Percentiles rank a stretch among this genome's conserved stretches.
Conservation (phyloP, 208 protist genomes). For the Trypanosoma brucei region DNA sequence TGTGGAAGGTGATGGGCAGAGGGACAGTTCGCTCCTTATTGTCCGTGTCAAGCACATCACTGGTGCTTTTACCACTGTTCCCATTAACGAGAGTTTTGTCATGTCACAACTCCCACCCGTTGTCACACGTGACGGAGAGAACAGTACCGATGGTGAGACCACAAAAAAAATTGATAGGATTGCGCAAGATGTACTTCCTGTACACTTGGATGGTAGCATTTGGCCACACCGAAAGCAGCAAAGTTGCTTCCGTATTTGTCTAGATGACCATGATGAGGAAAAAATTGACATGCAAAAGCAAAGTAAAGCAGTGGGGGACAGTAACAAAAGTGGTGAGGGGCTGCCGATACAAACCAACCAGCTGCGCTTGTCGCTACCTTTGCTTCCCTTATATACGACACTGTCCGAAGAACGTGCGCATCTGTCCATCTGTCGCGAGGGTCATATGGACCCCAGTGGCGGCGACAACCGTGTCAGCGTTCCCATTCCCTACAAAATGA, state of each 20-base stretch:
- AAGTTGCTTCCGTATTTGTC: constrained; percentile 26
- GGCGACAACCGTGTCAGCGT: constrained; percentile 13
- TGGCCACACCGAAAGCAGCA: not conserved
- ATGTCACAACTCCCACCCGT: constrained; percentile 18
- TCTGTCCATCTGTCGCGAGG: constrained; percentile 46
- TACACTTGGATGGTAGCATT: constrained; percentile 21
- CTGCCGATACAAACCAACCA: constrained; percentile 3
- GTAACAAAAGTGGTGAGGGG: not conserved
- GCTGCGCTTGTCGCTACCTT: constrained; percentile 23
- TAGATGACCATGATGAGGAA: constrained; percentile 5
- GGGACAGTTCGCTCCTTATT: not conserved
- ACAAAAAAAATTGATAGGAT: not conserved
- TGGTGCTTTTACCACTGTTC: constrained; percentile 15
- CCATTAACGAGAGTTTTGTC: constrained; percentile 17
- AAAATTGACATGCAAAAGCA: not conserved
- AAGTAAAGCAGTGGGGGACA: not conserved
- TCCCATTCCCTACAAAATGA: constrained; percentile 26
- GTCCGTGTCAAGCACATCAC: constrained; percentile 8
- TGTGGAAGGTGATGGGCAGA: not conserved
- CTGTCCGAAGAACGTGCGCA: constrained; percentile 17
- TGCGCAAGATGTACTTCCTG: not conserved
- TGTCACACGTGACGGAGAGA: constrained; percentile 5
- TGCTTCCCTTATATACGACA: constrained; percentile 56
- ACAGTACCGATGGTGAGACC: not conserved
- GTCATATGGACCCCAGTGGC: constrained; percentile 28